Evolutionary conservation across 768 basidiomycete species (phyloP).

Genomic region (Boletus barrowsii): DNA sequence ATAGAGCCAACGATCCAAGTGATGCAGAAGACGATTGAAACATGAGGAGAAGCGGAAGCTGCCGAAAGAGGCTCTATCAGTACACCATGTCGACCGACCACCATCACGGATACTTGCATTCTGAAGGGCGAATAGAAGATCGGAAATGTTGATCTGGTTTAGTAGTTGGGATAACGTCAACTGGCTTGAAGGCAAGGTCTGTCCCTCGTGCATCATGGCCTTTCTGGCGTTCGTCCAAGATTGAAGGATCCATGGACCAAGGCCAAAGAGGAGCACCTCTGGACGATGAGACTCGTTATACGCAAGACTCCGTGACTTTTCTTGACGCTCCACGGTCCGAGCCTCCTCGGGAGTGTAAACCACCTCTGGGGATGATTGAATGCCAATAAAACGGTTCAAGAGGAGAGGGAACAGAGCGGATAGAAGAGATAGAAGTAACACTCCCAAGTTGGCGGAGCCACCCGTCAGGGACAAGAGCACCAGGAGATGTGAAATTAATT

Average conservation of each 20-base stretch:
- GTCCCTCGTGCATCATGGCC: slow-evolving; percentile 56
- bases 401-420: slow-evolving; percentile 61
- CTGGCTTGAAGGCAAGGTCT: slow-evolving; percentile 34
- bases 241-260: slow-evolving; percentile 80
- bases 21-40: slow-evolving; percentile 71
- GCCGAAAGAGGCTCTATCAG: slow-evolving; percentile 10
- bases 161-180: slow-evolving; percentile 45
- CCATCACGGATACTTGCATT: slow-evolving; percentile 50
- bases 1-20: slow-evolving; percentile 77
- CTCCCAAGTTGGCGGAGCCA: slow-evolving; percentile 48
- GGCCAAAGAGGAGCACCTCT: slow-evolving; percentile 78
- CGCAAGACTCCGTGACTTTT: slow-evolving; percentile 70
- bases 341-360: slow-evolving; percentile 54
- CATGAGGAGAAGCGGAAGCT: slow-evolving; percentile 76
- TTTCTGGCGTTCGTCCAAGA: slow-evolving; percentile 70
- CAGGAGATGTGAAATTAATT: slow-evolving; percentile 68
- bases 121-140: slow-evolving; percentile 62
- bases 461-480: slow-evolving; percentile 65
- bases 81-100: slow-evolving; percentile 4
- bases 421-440: slow-evolving; percentile 57
- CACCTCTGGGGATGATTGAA: slow-evolving; percentile 41
- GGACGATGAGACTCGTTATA: slow-evolving; percentile 75
- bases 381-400: slow-evolving; percentile 47
- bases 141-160: slow-evolving; percentile 59
- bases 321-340: slow-evolving; percentile 65